Evolutionary conservation across 2,329 filamentous ascomycete species (phyloP).

Genomic region (Ustulina deusta): DNA sequence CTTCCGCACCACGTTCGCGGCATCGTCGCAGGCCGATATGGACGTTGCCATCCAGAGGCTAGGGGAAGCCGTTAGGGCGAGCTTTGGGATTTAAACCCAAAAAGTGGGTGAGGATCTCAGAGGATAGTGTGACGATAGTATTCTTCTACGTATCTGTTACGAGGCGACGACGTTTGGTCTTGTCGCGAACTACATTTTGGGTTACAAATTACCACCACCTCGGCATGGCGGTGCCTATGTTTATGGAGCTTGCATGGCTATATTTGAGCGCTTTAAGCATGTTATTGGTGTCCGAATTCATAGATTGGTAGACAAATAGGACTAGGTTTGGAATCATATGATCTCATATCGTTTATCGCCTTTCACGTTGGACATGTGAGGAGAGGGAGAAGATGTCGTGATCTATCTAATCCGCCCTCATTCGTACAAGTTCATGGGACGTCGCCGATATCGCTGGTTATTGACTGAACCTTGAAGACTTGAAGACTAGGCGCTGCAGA

Average conservation of each 20-base stretch:
- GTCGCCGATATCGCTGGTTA: slow-evolving; percentile 8
- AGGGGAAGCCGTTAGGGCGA: slow-evolving; percentile 76
- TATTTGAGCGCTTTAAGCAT: neutral
- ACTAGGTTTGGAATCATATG: slow-evolving; percentile 2
- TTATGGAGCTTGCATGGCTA: neutral
- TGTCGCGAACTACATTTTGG: neutral
- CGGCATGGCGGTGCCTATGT: neutral
- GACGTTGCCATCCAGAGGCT: slow-evolving; percentile 79
- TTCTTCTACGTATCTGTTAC: neutral
- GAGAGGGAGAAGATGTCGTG: neutral
- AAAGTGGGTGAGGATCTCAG: neutral
- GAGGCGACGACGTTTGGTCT: neutral
- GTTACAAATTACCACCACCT: neutral
- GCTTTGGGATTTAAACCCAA: slow-evolving; percentile 55
- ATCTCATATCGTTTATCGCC: neutral
- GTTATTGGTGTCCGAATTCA: slow-evolving; percentile 10
- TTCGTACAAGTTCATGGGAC: neutral
- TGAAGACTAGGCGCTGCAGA: too few relatives aligned
- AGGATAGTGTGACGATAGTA: too few relatives aligned
- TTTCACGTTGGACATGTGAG: neutral
- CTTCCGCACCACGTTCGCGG: slow-evolving; percentile 91
- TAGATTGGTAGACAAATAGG: slow-evolving; percentile 29
- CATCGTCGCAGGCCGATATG: slow-evolving; percentile 79
- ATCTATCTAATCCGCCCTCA: neutral
- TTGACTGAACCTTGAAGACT: too few relatives aligned